Evolutionary conservation across 2,329 filamentous ascomycete genomes (phyloP).

Genomic region (Diplodia scrobiculata): DNA sequence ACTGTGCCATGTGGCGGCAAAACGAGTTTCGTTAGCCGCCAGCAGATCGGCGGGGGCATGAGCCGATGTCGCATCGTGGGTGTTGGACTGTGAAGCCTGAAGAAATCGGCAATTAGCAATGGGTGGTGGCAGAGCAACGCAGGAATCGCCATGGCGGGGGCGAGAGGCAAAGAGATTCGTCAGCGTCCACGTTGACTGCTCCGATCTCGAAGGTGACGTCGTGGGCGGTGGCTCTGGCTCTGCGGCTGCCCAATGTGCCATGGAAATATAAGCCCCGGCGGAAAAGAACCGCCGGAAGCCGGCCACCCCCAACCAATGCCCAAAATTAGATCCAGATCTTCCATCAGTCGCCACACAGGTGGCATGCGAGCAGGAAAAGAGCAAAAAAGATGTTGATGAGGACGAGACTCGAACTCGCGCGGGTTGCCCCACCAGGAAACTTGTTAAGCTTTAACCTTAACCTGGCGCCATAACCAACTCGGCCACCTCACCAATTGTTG

Average conservation of each 20-base stretch:
- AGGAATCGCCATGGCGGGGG: not conserved
- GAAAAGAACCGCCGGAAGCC: constrained; percentile 12
- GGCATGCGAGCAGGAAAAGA: not conserved
- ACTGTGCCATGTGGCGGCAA: not conserved
- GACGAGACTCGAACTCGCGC: constrained; percentile 30
- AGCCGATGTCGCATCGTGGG: not conserved
- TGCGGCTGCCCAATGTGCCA: not conserved
- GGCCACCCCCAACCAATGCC: not conserved
- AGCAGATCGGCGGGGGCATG: not conserved
- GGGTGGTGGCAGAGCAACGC: not conserved
- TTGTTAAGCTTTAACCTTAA: constrained; percentile 24
- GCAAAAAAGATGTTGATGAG: constrained; percentile 19
- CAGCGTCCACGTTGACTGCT: not conserved
- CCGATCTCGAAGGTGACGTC: not conserved
- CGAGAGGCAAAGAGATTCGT: not conserved
- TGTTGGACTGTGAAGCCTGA: not conserved
- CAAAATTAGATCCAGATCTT: not conserved
- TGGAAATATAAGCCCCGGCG: not conserved
- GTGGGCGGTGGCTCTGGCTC: constrained; percentile 7
- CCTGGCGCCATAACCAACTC: constrained; percentile 29
- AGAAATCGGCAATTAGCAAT: not conserved
- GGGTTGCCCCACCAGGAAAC: constrained; percentile 25
- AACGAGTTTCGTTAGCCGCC: constrained; percentile 10
- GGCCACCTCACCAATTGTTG: constrained; percentile 16
- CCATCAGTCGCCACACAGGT: not conserved